A percentile compares a stretch with the other conserved stretches of the same genome.
Conservation (phyloP, 176 grass and related monocot genomes). For the Rhipidocladum racemiflorum region DNA sequence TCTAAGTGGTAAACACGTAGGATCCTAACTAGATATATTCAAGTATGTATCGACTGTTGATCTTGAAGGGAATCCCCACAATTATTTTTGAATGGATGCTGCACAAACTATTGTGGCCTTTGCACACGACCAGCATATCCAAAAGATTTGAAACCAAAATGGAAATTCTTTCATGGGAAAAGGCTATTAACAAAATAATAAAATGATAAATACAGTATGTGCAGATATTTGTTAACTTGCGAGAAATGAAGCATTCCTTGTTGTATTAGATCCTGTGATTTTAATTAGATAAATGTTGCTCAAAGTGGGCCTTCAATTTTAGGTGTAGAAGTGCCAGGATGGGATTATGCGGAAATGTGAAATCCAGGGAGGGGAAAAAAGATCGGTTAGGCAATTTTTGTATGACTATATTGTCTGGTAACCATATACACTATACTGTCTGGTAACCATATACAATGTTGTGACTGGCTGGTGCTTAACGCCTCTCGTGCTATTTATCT, state of each 20-base stretch:
- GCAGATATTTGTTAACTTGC: not conserved
- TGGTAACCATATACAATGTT: not conserved
- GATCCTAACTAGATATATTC: not conserved
- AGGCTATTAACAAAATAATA: not conserved
- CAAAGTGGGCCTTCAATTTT: not conserved
- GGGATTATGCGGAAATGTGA: not conserved
- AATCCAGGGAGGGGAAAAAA: not conserved
- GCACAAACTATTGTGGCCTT: not conserved
- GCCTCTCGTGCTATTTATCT: not conserved
- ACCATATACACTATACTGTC: not conserved
- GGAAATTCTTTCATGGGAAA: not conserved
- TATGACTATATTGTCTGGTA: not conserved
- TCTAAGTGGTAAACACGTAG: not conserved
- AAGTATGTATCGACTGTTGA: not conserved
- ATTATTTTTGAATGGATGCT: not conserved
- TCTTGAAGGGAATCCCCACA: not conserved
- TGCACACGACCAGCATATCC: not conserved
- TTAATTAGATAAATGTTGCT: not conserved
- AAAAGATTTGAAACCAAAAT: not conserved
- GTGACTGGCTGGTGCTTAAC: not conserved
- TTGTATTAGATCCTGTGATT: not conserved
- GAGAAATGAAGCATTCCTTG: not conserved
- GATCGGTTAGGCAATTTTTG: not conserved
- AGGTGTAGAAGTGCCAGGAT: not conserved
- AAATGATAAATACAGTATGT: not conserved